These are phyloP conservation scores for Carex arenaria DNA, from an alignment of 202 grass and related monocot genomes.

Conservation along the genomic window DNA sequence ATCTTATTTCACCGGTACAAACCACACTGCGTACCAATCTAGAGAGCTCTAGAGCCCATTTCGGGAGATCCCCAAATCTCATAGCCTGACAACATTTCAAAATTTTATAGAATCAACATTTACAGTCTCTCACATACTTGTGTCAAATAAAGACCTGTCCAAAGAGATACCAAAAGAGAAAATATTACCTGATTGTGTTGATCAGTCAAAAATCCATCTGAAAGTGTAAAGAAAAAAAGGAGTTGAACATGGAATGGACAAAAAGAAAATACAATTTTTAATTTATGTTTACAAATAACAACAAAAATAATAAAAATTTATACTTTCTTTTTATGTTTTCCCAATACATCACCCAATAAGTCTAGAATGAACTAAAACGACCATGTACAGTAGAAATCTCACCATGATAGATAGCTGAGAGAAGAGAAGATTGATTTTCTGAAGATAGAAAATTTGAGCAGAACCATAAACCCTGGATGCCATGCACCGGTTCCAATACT, in stretches of 20 bases:
- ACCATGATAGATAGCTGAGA: slow-evolving; percentile 47
- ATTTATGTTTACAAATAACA: neutral
- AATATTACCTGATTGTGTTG: slow-evolving; percentile 57
- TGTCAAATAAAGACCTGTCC: neutral
- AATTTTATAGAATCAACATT: neutral
- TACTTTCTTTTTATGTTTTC: neutral
- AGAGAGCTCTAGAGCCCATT: slow-evolving; percentile 65
- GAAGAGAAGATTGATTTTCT: slow-evolving; percentile 48
- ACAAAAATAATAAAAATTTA: neutral
- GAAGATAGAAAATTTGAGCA: slow-evolving; percentile 54
- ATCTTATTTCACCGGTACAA: slow-evolving; percentile 37
- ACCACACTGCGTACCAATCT: slow-evolving; percentile 46
- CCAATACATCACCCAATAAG: neutral
- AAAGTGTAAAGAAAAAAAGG: slow-evolving; percentile 20
- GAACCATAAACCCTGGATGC: slow-evolving; percentile 38
- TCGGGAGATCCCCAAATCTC: slow-evolving; percentile 89
- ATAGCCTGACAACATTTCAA: slow-evolving; percentile 43
- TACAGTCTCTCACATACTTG: neutral
- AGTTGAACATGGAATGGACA: neutral
- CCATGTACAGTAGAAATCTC: neutral
- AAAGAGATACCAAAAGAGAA: neutral
- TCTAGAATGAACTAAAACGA: neutral
- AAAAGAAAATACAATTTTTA: neutral
- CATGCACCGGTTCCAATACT: slow-evolving; percentile 41
- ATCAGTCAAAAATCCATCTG: slow-evolving; percentile 75